Evolutionary conservation across 495 filamentous ascomycete genomes (phyloP).

Genomic region (Penicillium ucsense): DNA sequence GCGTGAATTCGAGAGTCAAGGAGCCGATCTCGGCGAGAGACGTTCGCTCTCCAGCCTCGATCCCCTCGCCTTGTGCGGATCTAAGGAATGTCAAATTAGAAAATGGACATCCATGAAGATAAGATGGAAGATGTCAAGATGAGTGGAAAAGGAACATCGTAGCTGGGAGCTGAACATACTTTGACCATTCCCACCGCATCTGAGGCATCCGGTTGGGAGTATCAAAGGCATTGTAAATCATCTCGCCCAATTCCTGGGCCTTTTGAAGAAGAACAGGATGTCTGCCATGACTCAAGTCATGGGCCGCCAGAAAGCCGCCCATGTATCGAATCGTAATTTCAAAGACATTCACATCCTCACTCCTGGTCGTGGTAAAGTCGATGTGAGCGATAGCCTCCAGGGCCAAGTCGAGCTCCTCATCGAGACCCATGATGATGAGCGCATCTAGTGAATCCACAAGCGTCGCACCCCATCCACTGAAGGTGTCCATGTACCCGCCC

Average conservation of each 20-base stretch:
- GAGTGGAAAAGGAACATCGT: no score
- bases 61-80: constrained; percentile 24
- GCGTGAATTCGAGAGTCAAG: constrained; percentile 84
- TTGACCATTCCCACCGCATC: constrained; percentile 43
- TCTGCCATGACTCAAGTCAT: constrained; percentile 66
- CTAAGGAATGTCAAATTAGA: constrained; percentile 11
- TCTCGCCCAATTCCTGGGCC: constrained; percentile 74
- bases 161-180: constrained; percentile 12
- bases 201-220: constrained; percentile 91
- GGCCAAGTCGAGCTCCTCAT: constrained; percentile 49
- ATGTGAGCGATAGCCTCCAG: constrained; percentile 43
- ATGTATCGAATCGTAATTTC: constrained; percentile 86
- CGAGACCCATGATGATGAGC: constrained; percentile 53
- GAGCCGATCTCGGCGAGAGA: constrained; percentile 79
- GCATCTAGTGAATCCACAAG: constrained; percentile 54
- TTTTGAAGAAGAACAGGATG: constrained; percentile 66
- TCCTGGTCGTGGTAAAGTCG: constrained; percentile 41
- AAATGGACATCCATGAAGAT: background rate
- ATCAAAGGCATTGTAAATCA: constrained; percentile 87
- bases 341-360: constrained; percentile 61
- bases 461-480: constrained; percentile 55
- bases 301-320: constrained; percentile 72
- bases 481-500: constrained; percentile 39
- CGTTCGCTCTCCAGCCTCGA: constrained; percentile 31
- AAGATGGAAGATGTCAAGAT: no score